Evolutionary conservation across 2,329 filamentous ascomycete genomes (phyloP).

Genomic region (Sclerotinia trifoliorum): DNA sequence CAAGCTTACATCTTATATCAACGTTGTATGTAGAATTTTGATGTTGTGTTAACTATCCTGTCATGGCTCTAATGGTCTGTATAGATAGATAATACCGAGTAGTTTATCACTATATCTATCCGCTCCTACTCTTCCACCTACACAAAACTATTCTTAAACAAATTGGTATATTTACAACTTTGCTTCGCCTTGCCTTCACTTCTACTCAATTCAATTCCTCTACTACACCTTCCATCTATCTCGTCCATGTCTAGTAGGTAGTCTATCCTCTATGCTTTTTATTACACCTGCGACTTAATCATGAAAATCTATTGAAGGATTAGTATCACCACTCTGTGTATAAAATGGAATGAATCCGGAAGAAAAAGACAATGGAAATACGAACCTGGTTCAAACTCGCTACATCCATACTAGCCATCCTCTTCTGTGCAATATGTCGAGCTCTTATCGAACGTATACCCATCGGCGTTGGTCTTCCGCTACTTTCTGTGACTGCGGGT

Average conservation of each 20-base stretch:
- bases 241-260: background rate
- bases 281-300: constrained; percentile 51
- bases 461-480: constrained; percentile 47
- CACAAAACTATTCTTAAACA: background rate
- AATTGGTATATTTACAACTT: background rate
- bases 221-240: background rate
- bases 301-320: constrained; percentile 60
- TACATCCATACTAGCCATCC: constrained; percentile 75
- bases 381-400: constrained; percentile 74
- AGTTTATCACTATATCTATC: background rate
- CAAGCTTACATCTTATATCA: too few relatives aligned
- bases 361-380: background rate
- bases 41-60: background rate
- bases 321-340: background rate
- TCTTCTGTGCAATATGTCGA: constrained; percentile 86
- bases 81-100: background rate
- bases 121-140: background rate
- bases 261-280: background rate
- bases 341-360: constrained; percentile 1
- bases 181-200: background rate
- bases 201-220: background rate
- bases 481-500: constrained; percentile 40
- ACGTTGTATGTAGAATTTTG: background rate
- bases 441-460: constrained; percentile 72
- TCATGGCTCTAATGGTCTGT: background rate